Evolutionary conservation across 768 basidiomycete genomes (phyloP).

Genomic region (Podaxis rugospora): DNA sequence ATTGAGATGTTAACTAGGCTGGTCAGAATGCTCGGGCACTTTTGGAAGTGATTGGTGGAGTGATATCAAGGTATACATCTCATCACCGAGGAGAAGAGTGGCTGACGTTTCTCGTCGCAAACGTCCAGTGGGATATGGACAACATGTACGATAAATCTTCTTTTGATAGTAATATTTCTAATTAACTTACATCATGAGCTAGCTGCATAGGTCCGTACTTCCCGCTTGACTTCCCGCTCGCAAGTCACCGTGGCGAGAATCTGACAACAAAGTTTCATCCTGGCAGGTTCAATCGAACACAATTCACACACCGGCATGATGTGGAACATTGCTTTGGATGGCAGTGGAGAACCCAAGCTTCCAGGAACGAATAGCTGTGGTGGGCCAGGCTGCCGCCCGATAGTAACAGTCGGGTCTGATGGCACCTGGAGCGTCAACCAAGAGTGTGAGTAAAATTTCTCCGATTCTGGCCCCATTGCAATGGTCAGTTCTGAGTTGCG

Average conservation of each 20-base stretch:
- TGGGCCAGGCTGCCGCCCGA: conserved; percentile 54
- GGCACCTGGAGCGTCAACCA: conserved; percentile 63
- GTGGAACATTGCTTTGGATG: conserved; percentile 71
- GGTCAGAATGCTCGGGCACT: conserved; percentile 55
- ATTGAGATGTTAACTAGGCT: not conserved
- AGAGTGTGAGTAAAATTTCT: conserved; percentile 46
- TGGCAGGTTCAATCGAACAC: conserved; percentile 33
- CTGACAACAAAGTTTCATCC: not conserved
- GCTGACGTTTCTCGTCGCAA: not conserved
- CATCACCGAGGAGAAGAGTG: not conserved
- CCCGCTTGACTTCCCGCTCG: not conserved
- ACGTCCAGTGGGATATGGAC: conserved; percentile 55
- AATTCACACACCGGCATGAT: conserved; percentile 46
- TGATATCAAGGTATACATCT: conserved; percentile 56
- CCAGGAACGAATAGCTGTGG: conserved; percentile 59
- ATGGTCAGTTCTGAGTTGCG: not conserved
- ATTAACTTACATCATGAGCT: not conserved
- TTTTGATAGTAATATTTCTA: not conserved
- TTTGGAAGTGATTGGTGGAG: conserved; percentile 69
- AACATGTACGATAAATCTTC: conserved; percentile 41
- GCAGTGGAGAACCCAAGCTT: conserved; percentile 51
- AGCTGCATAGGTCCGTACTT: conserved; percentile 20
- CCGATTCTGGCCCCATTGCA: not conserved
- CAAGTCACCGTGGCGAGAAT: not conserved
- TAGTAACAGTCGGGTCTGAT: conserved; percentile 58